Base-by-base conservation (phyloP, 1,284 basidiomycete genomes). In the Sporisorium graminicola region DNA sequence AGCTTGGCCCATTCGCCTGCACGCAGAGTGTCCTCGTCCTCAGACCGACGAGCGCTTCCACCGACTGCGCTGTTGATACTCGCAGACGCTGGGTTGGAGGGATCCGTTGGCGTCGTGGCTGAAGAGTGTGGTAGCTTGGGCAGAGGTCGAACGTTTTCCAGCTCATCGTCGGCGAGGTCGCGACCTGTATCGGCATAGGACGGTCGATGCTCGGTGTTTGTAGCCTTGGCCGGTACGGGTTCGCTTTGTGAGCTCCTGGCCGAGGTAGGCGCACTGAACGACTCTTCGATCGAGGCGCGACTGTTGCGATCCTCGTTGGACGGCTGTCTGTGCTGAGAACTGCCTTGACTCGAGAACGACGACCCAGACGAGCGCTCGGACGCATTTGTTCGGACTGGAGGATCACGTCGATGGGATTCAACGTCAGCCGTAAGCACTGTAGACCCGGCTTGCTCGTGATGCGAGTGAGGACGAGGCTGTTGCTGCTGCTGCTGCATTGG, bases 281-380 rank as follows among this genome's bases (percentile, higher is more conserved):
- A 69, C 29, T 75, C 79, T 37, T 81, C 80, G 44, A 56, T 66
- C 52, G 69, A 70, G 43, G 46, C 50, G 65, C 65, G 58, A 40
- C 60, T 70, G 51, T 50, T 56, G 62, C 59, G 62, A 40, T 61
- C 70, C 49, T 73, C 77, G 29, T 66, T 65, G 18, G 58, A 60
- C 7, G 55, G 64, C 4, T 57, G 63, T 52, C 60, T 29, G 35
- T 37, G 63, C 59, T 64, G 54, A 24, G 69, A 70, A 31, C 68
- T 66, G 24, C 58, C 37, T 46, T 69, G 65, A 24, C 65, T 70
- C 6, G 79, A 80, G 63, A 78, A 82, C 7, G 79, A 81, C 26
- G 78, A 81, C 16, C 78, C 78, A 43, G 81, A 82, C 1, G 78
- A 82, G 24, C 79, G 72, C 58, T 81, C 80, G 7, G 80, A 73